These are phyloP conservation scores for Calocera cornea DNA, from an alignment of 768 basidiomycete genomes.

Conservation along the genomic window DNA sequence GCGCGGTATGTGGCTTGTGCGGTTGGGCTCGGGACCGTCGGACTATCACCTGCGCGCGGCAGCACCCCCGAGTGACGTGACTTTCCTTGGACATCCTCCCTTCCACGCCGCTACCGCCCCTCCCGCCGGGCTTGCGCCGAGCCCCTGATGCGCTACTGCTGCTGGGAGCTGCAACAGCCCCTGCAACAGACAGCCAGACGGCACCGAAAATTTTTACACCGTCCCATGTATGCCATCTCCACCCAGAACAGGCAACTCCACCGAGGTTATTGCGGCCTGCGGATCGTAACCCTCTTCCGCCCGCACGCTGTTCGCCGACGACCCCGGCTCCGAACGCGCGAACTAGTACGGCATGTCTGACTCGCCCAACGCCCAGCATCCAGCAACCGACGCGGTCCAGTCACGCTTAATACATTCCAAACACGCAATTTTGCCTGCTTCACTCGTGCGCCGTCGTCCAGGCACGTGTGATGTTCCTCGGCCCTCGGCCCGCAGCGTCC, in stretches of 20 bases:
- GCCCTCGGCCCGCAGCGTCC: background rate
- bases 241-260: background rate
- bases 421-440: background rate
- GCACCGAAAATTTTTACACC: background rate
- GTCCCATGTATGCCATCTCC: background rate
- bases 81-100: too few species aligned
- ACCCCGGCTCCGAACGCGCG: background rate
- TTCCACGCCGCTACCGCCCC: too few species aligned
- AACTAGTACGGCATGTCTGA: too few species aligned
- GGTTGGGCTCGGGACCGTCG: background rate
- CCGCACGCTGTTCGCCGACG: background rate
- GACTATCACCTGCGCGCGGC: background rate
- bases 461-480: background rate
- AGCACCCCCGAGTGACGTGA: background rate
- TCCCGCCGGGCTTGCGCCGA: background rate
- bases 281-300: background rate
- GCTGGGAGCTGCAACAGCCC: too few species aligned
- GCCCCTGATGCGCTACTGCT: background rate
- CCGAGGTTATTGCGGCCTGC: background rate
- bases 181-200: too few species aligned
- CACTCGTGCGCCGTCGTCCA: background rate
- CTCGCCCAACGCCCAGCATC: too few species aligned
- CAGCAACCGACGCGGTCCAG: too few species aligned
- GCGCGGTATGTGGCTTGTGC: background rate
- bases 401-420: too few species aligned